Evolutionary conservation across 2,329 filamentous ascomycete genomes (phyloP), one percentile per base, ranked within the genome.

Genomic region (Monilinia fructicola): DNA sequence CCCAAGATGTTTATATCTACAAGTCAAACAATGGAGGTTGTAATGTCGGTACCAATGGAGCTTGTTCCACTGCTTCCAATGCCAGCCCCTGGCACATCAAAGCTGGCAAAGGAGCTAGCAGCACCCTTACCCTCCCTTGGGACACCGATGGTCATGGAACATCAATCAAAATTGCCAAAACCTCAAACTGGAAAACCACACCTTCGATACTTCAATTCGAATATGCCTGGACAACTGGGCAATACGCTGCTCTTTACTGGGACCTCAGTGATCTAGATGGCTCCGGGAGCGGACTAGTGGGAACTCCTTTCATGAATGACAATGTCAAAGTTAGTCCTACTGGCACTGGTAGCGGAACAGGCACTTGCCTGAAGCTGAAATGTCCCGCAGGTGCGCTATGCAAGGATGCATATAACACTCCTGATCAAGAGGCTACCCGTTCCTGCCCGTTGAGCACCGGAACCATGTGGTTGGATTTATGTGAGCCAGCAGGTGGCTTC

Each of bases 211-310:
- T 67, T 14, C 65, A 67, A 58, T 38, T 65, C 31, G 65, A 67
- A 59, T 67, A 67, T 55, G 5, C 61, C 28, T 64, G 60, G 59
- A 58, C 52, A 21, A 65, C 52, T 35, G 64, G 64, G 18, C 4
- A 50, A 26, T 65, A 65, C n/a, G 26, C 52, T 53, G 21, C 12
- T 10, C 65, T 67, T n/a, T 67, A 58, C 31, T 67, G 65, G 65
- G 65, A 67, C 23, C 60, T 67, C 14, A 64, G 60, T 18, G 61
- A 67, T 53, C 35, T 67, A 18, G 65, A 67, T 46, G 65, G 65
- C 14, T 31, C 59, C 21, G 65, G 65, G 28, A 23, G 42, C 28
- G 65, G 61, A 23, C 52, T 67, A n/a, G 65, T 65, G 2, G 65
- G 65, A n/a, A 52, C 53, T 18, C 65, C 65, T 44, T 67, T 67